These are phyloP conservation scores for Talaromyces sp. DNA, from an alignment of 2,329 filamentous ascomycete genomes.

Conservation along the genomic window DNA sequence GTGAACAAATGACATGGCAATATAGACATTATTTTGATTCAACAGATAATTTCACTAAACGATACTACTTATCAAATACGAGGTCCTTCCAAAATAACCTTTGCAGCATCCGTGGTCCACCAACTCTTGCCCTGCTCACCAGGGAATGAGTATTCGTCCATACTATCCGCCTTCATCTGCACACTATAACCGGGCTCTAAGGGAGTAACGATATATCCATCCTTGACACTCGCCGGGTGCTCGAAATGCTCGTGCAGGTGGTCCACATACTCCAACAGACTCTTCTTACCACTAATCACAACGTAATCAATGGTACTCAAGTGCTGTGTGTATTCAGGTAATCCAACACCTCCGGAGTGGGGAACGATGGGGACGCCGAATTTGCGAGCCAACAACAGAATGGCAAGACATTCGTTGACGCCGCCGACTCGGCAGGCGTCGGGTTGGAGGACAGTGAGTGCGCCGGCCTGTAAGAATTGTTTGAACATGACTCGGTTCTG, in stretches of 20 bases:
- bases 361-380: slow-evolving; percentile 78
- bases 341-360: slow-evolving; percentile 81
- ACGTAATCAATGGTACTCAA: slow-evolving; percentile 91
- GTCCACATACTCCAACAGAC: slow-evolving; percentile 85
- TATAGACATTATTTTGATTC: background rate
- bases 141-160: slow-evolving; percentile 74
- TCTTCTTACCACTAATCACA: slow-evolving; percentile 74
- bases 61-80: slow-evolving; percentile 26
- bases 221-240: slow-evolving; percentile 72
- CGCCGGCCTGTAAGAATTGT: slow-evolving; percentile 74
- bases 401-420: slow-evolving; percentile 88
- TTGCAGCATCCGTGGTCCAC: slow-evolving; percentile 82
- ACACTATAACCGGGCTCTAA: slow-evolving; percentile 82
- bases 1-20: background rate
- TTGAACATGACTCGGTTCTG: slow-evolving; percentile 95
- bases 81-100: slow-evolving; percentile 61
- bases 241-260: slow-evolving; percentile 92
- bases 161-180: slow-evolving; percentile 86
- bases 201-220: slow-evolving; percentile 85
- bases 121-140: slow-evolving; percentile 74
- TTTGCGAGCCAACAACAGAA: slow-evolving; percentile 70
- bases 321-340: slow-evolving; percentile 93
- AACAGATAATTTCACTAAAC: background rate
- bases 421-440: slow-evolving; percentile 87
- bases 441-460: slow-evolving; percentile 84